Evolutionary conservation across 2,329 filamentous ascomycete species (phyloP).

Genomic region (Byssochlamys sp.): DNA sequence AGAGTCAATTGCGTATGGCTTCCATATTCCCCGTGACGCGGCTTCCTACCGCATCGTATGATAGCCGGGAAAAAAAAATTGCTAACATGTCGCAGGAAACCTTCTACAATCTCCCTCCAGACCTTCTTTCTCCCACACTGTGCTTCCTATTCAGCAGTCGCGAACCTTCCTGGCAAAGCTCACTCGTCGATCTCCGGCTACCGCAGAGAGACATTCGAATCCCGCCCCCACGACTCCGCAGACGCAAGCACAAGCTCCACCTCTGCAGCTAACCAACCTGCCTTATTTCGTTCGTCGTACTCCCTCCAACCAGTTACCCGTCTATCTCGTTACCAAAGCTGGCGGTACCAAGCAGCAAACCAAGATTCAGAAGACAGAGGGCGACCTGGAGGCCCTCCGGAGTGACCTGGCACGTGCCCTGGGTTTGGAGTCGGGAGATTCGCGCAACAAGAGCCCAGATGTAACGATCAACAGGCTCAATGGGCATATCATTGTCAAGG

Average conservation of each 20-base stretch:
- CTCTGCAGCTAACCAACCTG: conserved; percentile 35
- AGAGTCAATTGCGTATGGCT: conserved; percentile 22
- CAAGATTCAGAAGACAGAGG: conserved; percentile 67
- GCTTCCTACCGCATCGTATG: background rate
- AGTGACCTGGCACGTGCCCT: conserved; percentile 54
- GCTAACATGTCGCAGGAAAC: conserved; percentile 14
- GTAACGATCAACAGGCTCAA: conserved; percentile 52
- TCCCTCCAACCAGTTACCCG: conserved; percentile 57
- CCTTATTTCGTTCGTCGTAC: conserved; percentile 68
- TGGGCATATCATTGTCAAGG: conserved; percentile 66
- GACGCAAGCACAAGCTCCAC: conserved; percentile 3
- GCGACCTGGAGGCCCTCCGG: conserved; percentile 56
- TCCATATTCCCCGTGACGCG: conserved; percentile 5
- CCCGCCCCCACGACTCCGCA: conserved; percentile 16
- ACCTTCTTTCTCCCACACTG: conserved; percentile 7
- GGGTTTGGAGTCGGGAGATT: conserved; percentile 42
- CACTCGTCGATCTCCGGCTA: conserved; percentile 23
- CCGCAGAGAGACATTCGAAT: conserved; percentile 14
- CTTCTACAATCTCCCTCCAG: conserved; percentile 13
- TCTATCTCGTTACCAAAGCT: conserved; percentile 65
- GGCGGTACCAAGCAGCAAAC: conserved; percentile 70
- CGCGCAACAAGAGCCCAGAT: conserved; percentile 23
- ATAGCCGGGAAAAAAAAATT: background rate
- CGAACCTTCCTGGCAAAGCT: conserved; percentile 30
- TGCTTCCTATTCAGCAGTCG: conserved; percentile 19